Evolutionary conservation across 2,329 filamentous ascomycete species (phyloP).

Genomic region (Bipolaris cookei): DNA sequence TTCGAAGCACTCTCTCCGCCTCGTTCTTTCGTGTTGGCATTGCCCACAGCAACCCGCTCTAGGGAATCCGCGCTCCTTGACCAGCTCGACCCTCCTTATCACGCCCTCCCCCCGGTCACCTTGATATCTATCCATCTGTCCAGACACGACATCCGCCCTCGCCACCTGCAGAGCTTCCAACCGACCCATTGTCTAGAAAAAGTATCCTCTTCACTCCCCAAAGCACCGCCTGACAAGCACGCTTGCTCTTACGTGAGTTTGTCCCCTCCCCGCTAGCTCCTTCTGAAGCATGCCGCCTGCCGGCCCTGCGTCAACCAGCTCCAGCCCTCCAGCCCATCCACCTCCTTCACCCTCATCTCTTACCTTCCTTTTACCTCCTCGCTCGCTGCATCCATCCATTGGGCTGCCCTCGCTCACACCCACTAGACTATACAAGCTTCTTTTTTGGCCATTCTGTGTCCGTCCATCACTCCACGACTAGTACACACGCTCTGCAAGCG

Average conservation of each 20-base stretch:
- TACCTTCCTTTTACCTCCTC: neutral
- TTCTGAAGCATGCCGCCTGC: conserved; percentile 27
- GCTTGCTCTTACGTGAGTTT: conserved; percentile 37
- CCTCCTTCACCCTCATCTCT: conserved; percentile 6
- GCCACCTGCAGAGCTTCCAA: conserved; percentile 32
- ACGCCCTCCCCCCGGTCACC: conserved; percentile 21
- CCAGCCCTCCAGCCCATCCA: conserved; percentile 5
- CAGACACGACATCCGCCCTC: conserved; percentile 33
- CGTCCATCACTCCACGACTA: conserved; percentile 35
- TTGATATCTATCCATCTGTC: conserved; percentile 16
- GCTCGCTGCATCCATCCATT: neutral
- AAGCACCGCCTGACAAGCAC: conserved; percentile 27
- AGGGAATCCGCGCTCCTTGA: conserved; percentile 51
- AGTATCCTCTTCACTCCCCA: conserved; percentile 37
- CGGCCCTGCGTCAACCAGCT: conserved; percentile 27
- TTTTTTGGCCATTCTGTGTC: conserved; percentile 32
- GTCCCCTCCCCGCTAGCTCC: conserved; percentile 33
- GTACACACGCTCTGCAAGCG: conserved; percentile 28
- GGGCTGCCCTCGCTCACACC: conserved; percentile 23
- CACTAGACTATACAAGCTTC: conserved; percentile 34
- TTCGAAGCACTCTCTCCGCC: conserved; percentile 47
- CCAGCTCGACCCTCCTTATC: conserved; percentile 45
- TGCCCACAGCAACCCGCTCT: conserved; percentile 35
- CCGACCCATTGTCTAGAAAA: conserved; percentile 36
- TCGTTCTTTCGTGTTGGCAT: conserved; percentile 41